These are phyloP conservation scores for Pyrus betulifolia DNA, from an alignment of 306 rosid genomes.

Conservation along the genomic window DNA sequence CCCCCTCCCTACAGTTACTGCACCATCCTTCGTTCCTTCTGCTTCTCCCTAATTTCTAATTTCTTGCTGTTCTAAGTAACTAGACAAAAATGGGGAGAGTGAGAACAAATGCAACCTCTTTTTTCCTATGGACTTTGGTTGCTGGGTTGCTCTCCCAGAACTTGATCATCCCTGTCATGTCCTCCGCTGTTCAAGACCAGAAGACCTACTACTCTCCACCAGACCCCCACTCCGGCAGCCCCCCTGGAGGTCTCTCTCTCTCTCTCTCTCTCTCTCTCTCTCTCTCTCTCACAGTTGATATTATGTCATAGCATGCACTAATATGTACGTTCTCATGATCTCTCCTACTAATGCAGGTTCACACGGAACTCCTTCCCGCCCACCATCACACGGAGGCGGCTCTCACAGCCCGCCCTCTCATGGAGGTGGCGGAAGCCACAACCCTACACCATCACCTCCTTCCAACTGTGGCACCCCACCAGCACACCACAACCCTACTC, in stretches of 20 bases:
- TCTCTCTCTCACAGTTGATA: too few species aligned
- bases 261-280: slow-evolving; percentile 17
- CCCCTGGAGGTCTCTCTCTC: slow-evolving; percentile 43
- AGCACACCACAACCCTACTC: slow-evolving; percentile 24
- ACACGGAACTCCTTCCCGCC: slow-evolving; percentile 22
- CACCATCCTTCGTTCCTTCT: slow-evolving; percentile 9
- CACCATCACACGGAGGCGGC: slow-evolving; percentile 15
- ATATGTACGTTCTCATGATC: background rate
- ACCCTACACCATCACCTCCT: slow-evolving; percentile 59
- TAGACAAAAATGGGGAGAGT: slow-evolving; percentile 23
- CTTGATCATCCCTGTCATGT: slow-evolving; percentile 41
- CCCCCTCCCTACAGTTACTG: slow-evolving; percentile 13
- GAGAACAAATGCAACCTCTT: slow-evolving; percentile 30
- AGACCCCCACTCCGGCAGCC: slow-evolving; percentile 49
- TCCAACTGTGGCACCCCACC: slow-evolving; percentile 49
- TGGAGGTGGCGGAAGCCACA: slow-evolving; percentile 33
- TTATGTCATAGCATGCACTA: background rate
- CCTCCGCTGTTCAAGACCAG: slow-evolving; percentile 53
- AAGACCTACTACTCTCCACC: slow-evolving; percentile 61
- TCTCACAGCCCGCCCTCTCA: slow-evolving; percentile 35
- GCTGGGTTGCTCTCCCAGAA: slow-evolving; percentile 51
- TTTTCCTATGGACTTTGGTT: slow-evolving; percentile 35
- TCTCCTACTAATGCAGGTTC: slow-evolving; percentile 23
- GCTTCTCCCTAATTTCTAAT: background rate
- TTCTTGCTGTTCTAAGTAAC: background rate